phyloP scores from a whole-genome alignment of 192 early-diverging fungal genomes.

The Thoreauomyces humboldtii region DNA sequence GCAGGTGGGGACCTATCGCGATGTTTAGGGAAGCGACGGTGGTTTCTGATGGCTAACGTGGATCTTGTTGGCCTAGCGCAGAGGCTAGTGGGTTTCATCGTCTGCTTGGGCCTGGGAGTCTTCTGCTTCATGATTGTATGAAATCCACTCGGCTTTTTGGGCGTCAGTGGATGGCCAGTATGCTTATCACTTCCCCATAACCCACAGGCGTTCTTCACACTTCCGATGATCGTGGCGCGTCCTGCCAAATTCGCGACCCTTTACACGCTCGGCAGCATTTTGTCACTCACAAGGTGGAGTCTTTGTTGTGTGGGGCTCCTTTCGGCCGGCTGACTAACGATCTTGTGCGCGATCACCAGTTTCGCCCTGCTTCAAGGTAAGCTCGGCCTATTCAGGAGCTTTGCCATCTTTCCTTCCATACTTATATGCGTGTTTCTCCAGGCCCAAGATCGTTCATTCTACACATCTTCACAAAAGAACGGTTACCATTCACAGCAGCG shows the following conservation, averaged over 20 bases:
- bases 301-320: background rate
- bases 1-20: conserved; percentile 26
- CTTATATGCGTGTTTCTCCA: background rate
- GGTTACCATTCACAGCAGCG: conserved; percentile 74
- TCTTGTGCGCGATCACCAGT: no score
- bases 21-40: no score
- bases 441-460: conserved; percentile 78
- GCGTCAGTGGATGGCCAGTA: no score
- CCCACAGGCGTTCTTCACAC: conserved; percentile 38
- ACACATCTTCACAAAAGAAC: conserved; percentile 74
- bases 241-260: conserved; percentile 48
- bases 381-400: no score
- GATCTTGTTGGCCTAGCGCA: no score
- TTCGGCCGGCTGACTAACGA: no score
- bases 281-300: conserved; percentile 26
- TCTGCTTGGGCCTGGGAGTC: conserved; percentile 31
- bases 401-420: no score
- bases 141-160: no score
- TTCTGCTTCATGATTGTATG: conserved; percentile 46
- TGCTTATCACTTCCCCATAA: no score
- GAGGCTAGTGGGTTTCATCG: conserved; percentile 39
- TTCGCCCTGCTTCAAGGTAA: conserved; percentile 67
- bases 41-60: no score
- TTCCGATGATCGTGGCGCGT: conserved; percentile 36
- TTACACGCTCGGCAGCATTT: conserved; percentile 42